Base-by-base conservation (phyloP, 2,329 filamentous ascomycete genomes). In the Talaromyces sp. region DNA sequence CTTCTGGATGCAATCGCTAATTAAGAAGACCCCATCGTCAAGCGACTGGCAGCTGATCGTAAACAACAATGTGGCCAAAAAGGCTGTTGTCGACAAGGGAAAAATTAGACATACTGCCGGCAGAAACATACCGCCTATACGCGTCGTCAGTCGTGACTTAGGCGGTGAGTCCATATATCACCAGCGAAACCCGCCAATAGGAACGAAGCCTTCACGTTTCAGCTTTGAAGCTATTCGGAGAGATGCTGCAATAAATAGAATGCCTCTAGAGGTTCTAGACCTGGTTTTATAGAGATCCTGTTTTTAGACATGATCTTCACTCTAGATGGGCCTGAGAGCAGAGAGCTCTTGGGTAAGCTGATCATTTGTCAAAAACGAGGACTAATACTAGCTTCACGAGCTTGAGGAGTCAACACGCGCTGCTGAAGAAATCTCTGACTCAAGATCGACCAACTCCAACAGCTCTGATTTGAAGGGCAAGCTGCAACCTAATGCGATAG, bases 101-200 rank as follows among this genome's bases (percentile, higher is more conserved):
- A 62, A 62, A 59, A 58, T 62, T 30, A 32, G 30, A 30, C 1
- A 49, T 56, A 62, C 36, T 62, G 61, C 61, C 15, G 53, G 57
- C 61, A 62, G 13, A 33, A n/a, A 10, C 25, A 49, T 22, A 59
- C 61, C 61, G 61, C 61, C 36, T 32, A 10, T 5, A 28, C 17
- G 27, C 11, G 15, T 4, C 13, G 22, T 15, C 22, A 1, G 15
- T 4, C 13, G 22, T 19, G 30, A 1, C 7, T 8, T 22, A 32
- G 52, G 61, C 61, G 61, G 61, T 62, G 53, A 57, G 32, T 15
- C 3, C 2, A 4, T 28, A 0, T 4, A 22, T 25, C 8, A 7
- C 36, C 17, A 8, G 19, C 1, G n/a, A 19, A 47, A 47, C 6
- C 19, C 19, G 6, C 44, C 44, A 47, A 47, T 47, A 22, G 17